These are phyloP conservation scores for Chalara sp. DNA, from an alignment of 2,329 filamentous ascomycete species.

Conservation along the genomic window DNA sequence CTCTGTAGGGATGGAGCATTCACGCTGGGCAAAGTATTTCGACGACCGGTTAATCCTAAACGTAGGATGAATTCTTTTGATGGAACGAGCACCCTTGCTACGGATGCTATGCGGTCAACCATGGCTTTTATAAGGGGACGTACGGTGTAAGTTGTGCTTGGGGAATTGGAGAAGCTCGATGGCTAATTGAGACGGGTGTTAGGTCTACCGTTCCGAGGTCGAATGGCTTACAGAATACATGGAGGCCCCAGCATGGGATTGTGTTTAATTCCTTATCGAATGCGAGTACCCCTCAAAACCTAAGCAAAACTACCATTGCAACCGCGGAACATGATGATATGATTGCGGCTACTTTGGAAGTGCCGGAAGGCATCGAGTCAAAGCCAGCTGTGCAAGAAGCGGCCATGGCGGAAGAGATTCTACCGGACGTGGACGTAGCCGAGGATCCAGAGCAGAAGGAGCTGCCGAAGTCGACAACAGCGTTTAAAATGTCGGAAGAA, in stretches of 20 bases:
- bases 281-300: conserved; percentile 7
- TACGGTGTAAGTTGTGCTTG: too few relatives aligned
- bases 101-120: conserved; percentile 15
- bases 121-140: conserved; percentile 5
- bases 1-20: conserved; percentile 28
- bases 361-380: too few relatives aligned
- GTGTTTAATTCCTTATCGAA: conserved; percentile 25
- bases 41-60: conserved; percentile 14
- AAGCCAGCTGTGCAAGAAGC: background rate
- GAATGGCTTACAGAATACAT: conserved; percentile 19
- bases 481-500: conserved; percentile 41
- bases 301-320: conserved; percentile 11
- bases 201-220: too few relatives aligned
- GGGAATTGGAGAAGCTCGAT: too few relatives aligned
- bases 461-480: conserved; percentile 32
- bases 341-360: background rate
- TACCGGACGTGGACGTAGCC: background rate
- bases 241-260: conserved; percentile 33
- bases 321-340: background rate
- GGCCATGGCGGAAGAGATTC: conserved; percentile 7
- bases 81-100: conserved; percentile 8
- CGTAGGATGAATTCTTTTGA: conserved; percentile 13
- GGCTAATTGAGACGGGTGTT: too few relatives aligned
- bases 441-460: conserved; percentile 19
- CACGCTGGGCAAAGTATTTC: conserved; percentile 21